phyloP scores from a whole-genome alignment of 2,329 filamentous ascomycete species.

The Beauveria rudraprayagi region DNA sequence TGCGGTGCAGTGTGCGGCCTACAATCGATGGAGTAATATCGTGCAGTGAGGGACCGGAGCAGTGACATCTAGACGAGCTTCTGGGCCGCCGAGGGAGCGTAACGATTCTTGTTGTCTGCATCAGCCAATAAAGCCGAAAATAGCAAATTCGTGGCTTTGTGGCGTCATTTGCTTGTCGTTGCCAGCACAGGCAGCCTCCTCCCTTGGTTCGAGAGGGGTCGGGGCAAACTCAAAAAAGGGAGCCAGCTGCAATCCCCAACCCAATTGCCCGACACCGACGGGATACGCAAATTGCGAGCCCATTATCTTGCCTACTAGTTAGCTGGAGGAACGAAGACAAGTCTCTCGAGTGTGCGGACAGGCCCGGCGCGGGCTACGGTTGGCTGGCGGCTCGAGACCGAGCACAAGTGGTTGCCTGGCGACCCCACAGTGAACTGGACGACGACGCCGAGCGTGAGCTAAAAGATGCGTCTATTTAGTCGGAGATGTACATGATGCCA shows the following conservation, averaged over 20 bases:
- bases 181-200: neutral
- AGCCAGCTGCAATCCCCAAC: neutral
- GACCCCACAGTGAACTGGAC: neutral
- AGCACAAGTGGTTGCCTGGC: conserved; percentile 1
- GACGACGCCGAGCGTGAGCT: neutral
- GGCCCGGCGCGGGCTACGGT: neutral
- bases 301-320: neutral
- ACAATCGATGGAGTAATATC: neutral
- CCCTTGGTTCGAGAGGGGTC: conserved; percentile 4
- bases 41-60: neutral
- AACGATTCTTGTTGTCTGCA: neutral
- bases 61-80: neutral
- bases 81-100: too few species aligned
- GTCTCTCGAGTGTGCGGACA: neutral
- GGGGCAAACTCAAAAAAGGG: conserved; percentile 4
- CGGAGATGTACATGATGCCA: neutral
- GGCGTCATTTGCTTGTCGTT: neutral
- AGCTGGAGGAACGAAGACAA: neutral
- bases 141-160: neutral
- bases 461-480: neutral
- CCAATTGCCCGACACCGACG: neutral
- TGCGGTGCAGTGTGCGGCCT: neutral
- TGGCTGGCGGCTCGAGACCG: neutral
- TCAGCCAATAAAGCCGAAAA: neutral
- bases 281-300: neutral